phyloP scores from a whole-genome alignment of 2,329 filamentous ascomycete species.

The Fusarium solani-melongenae region DNA sequence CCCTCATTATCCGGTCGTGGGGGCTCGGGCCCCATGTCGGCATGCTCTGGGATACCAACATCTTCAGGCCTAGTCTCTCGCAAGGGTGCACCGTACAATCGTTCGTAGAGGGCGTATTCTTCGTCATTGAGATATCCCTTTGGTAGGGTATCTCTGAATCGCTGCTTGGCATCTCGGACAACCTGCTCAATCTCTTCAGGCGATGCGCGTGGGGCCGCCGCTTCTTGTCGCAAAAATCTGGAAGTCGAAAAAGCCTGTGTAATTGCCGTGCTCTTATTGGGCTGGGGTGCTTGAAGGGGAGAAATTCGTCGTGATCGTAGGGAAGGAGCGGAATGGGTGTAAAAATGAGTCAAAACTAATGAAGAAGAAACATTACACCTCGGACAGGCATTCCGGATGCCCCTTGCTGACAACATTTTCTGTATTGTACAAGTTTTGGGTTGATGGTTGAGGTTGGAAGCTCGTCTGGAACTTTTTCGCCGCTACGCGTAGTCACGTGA shows the following conservation, averaged over 20 bases:
- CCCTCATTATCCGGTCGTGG: slow-evolving; percentile 48
- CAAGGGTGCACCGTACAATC: slow-evolving; percentile 82
- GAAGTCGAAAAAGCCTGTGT: slow-evolving; percentile 47
- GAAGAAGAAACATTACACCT: slow-evolving; percentile 39
- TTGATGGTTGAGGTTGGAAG: slow-evolving; percentile 13
- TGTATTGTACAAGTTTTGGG: slow-evolving; percentile 30
- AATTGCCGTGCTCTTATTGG: slow-evolving; percentile 43
- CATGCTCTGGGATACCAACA: slow-evolving; percentile 60
- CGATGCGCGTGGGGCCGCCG: slow-evolving; percentile 10
- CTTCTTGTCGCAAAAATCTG: slow-evolving; percentile 38
- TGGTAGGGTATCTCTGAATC: slow-evolving; percentile 82
- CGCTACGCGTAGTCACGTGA: slow-evolving; percentile 46
- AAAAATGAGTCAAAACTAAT: slow-evolving; percentile 19
- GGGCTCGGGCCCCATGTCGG: slow-evolving; percentile 47
- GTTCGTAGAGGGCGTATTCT: slow-evolving; percentile 80
- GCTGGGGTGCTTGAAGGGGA: slow-evolving; percentile 26
- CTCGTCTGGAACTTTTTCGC: slow-evolving; percentile 39
- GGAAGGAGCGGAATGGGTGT: slow-evolving; percentile 20
- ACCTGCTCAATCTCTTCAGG: slow-evolving; percentile 65
- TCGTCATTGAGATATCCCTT: slow-evolving; percentile 74
- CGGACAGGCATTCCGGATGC: slow-evolving; percentile 49
- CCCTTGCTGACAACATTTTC: slow-evolving; percentile 50
- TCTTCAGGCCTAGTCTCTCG: slow-evolving; percentile 70
- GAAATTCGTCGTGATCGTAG: slow-evolving; percentile 28
- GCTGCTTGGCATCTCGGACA: slow-evolving; percentile 77